Base-by-base conservation (phyloP, 169 alveolate species). In the Eimeria falciformis region DNA sequence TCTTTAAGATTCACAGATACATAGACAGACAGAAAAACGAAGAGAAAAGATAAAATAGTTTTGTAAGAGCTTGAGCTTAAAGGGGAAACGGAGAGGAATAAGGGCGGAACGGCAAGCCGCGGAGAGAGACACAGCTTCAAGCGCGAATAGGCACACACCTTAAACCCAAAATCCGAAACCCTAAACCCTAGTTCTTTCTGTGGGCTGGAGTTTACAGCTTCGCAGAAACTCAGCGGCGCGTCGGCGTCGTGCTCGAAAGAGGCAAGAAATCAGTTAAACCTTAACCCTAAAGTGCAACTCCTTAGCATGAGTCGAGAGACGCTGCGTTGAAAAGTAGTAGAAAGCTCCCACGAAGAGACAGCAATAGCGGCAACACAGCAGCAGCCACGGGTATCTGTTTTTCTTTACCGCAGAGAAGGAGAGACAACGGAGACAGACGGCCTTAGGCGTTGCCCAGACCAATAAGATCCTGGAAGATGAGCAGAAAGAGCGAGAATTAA, bases 101-200 rank as follows among this genome's bases (percentile, higher is more conserved):
- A n/a, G n/a, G n/a, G n/a, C n/a, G n/a, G n/a, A n/a, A n/a, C n/a
- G n/a, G n/a, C n/a, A n/a, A n/a, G n/a, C n/a, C n/a, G n/a, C n/a
- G n/a, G n/a, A n/a, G n/a, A n/a, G n/a, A n/a, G n/a, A n/a, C n/a
- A n/a, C n/a, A n/a, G n/a, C n/a, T n/a, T n/a, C n/a, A n/a, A n/a
- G n/a, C n/a, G n/a, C n/a, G n/a, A n/a, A n/a, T n/a, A n/a, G n/a
- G n/a, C n/a, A n/a, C n/a, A n/a, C n/a, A n/a, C n/a, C n/a, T n/a
- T n/a, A n/a, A n/a, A n/a, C n/a, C n/a, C n/a, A n/a, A n/a, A 50
- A 50, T 14, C 58, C 58, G 7, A 66, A 66, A 66, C 77, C 77
- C 77, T 66, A 66, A 66, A 66, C 77, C 29, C 77, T 66, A 9
- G 58, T 50, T n/a, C n/a, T n/a, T n/a, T n/a, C n/a, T n/a, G n/a